Evolutionary conservation across 2,329 filamentous ascomycete genomes (phyloP), one percentile per base, ranked within the genome.

Genomic region (Tolypocladium ovalisporum): DNA sequence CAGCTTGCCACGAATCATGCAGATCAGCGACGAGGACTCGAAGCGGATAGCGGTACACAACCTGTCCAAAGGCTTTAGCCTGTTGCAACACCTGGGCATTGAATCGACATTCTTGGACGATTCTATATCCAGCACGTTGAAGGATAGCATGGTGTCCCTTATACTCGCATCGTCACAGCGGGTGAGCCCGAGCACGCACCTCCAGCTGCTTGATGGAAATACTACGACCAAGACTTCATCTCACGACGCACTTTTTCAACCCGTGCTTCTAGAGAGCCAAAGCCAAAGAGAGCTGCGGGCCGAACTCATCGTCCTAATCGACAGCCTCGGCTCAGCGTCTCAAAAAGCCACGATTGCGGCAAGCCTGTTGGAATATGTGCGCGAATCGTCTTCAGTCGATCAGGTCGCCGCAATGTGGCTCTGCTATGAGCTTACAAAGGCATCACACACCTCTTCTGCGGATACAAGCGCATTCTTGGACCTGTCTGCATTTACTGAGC

Each of bases 341-440:
- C 77, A 81, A 53, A 81, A 84, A 58, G 72, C 86, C 9, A 78
- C 72, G 15, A 76, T 95, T 53, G 83, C 84, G 5, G 77, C 77
- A 22, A 82, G 84, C 27, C 81, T 96, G 71, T 73, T 92, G 32
- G 80, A 84, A 52, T 80, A 81, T 57, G 72, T 87, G 5, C 80
- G 82, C 55, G 77, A 82, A 35, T 80, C 81, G 3, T 75, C 78
- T 4, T 81, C 83, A 0, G 75, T 82, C 22, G 75, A 77, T 39
- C 82, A 85, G 61, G 71, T 93, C 32, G 84, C 90, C 15, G 83
- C 86, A 3, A 88, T 90, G 64, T 97, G 92, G 92, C 75, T 96
- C 3, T 82, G 88, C 0, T 83, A 92, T 57, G 83, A 88, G 62
- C 78, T 93, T 1, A 71, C 92, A 10, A 85, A 85, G 65, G 78